Evolutionary conservation across 768 basidiomycete species (phyloP), one percentile per base, ranked within the genome.

Genomic region (Hysterangium stoloniferum): DNA sequence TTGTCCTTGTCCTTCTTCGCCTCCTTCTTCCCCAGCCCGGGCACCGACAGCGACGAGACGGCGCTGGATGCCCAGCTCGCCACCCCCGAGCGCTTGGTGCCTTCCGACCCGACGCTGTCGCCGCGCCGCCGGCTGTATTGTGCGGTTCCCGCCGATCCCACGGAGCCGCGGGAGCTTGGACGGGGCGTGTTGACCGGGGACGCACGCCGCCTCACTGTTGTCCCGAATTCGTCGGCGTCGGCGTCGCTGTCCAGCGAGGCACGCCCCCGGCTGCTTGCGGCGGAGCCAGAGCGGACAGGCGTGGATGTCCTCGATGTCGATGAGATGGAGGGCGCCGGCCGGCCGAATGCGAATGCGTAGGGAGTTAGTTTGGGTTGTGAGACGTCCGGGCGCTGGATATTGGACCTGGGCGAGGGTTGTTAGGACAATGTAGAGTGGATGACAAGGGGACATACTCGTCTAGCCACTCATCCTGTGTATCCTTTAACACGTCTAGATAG

Each of bases 401-500:
- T 61, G 9, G 65, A 61, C 52, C 68, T 72, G 56, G 6, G 9
- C 15, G 1, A n/a, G 12, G 13, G 34, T 20, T 41, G 31, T 12
- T 25, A 9, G 15, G 15, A 32, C 25, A 9, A 27, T 27, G 12
- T 17, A 45, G 34, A n/a, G 8, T 31, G 27, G 22, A 24, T 24
- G 25, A 19, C 17, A 33, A 13, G 15, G 40, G 22, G 17, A 68
- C 77, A 45, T 53, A 88, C 85, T 73, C 74, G 52, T 76, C 72
- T 35, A 74, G 71, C 90, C 89, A 94, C 7, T 74, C 72, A 0
- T 68, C 66, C 59, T 77, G 82, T 42, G 82, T 76, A 28, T 88
- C 85, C 38, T 75, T 72, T 58, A 96, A 64, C 8, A 86, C 76
- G n/a, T 82, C 80, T 15, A 81, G 66, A 59, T 88, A 86, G 53